These are phyloP conservation scores for Linnemannia schmuckeri DNA, from an alignment of 192 early-diverging fungal species.

Conservation along the genomic window DNA sequence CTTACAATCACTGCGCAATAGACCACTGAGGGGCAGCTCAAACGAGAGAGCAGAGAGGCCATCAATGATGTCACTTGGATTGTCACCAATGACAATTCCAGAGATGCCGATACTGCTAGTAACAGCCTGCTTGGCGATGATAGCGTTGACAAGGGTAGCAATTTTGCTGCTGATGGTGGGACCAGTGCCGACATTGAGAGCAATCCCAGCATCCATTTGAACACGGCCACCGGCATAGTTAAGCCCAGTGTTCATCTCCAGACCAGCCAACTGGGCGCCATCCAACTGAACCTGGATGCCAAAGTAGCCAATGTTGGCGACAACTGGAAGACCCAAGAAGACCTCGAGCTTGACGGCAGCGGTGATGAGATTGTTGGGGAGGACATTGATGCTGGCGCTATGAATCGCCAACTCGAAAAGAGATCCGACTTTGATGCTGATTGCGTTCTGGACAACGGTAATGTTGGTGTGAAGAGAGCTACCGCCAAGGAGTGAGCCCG, in stretches of 20 bases:
- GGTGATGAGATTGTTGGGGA: background rate
- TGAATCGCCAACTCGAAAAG: conserved; percentile 12
- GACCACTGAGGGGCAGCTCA: conserved; percentile 14
- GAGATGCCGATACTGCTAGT: conserved; percentile 12
- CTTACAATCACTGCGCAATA: conserved; percentile 11
- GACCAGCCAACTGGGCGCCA: conserved; percentile 8
- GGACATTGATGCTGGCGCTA: background rate
- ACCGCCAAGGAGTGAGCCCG: conserved; percentile 11
- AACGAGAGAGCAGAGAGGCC: conserved; percentile 21
- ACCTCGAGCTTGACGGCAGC: background rate
- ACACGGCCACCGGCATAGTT: conserved; percentile 17
- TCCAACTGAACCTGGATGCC: conserved; percentile 22
- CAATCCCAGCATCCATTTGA: conserved; percentile 24
- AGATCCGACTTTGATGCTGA: conserved; percentile 23
- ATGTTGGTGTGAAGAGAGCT: background rate
- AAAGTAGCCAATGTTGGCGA: conserved; percentile 13
- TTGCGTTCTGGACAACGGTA: background rate
- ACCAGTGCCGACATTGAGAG: conserved; percentile 17
- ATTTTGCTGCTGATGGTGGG: conserved; percentile 14
- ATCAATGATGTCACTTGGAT: conserved; percentile 5
- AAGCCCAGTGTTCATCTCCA: conserved; percentile 14
- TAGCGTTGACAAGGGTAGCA: conserved; percentile 20
- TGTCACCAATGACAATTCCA: conserved; percentile 18
- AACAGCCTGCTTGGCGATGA: conserved; percentile 22
- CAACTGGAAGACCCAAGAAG: background rate